Base-by-base conservation (phyloP, 2,329 filamentous ascomycete species). In the Periconia digitata region DNA sequence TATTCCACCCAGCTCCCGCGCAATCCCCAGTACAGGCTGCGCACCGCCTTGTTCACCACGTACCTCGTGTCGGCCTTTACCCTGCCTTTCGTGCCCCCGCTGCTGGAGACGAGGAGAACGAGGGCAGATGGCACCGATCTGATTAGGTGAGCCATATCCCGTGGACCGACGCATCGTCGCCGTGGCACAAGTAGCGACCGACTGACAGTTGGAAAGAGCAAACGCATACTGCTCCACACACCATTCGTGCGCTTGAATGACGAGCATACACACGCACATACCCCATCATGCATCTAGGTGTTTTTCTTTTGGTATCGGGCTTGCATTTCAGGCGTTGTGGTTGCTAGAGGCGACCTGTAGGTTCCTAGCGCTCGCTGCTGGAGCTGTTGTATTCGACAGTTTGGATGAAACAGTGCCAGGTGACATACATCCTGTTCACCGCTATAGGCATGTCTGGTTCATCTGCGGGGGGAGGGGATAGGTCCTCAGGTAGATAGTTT, bases 31-130 rank as follows among this genome's bases (percentile, higher is more conserved):
- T 69, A 65, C 53, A 54, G 58, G 5, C 61, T 71, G 44, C 69
- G 71, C 49, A 64, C 64, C 20, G 60, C 58, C 7, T 62, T 71
- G 12, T 68, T 69, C 54, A 72, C 66, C 1, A 62, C 63, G 12
- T 74, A 73, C 40, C 61, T 73, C 1, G 64, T 70, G 6, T 64
- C 60, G 3, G 71, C 69, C 13, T 69, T 73, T 24, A 69, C 70
- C 3, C 57, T 74, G 7, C 71, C 71, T 0, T 73, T 73, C 51
- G 66, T 74, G 27, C 71, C 69, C 18, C 69, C 71, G 20, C 62
- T 72, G 23, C 46, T 73, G 17, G 70, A 72, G 55, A 71, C 64
- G 2, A 50, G 67, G 44, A 56, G 69, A 40, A 60, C 67, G 1
- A 71, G 61, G 54, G 62, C 62, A 6, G 71, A 74, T 54, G 71